Percentiles rank a stretch among this genome's conserved stretches.
These are phyloP conservation scores for Brassica incana DNA, from an alignment of 345 rosid species.

Conservation along the genomic window DNA sequence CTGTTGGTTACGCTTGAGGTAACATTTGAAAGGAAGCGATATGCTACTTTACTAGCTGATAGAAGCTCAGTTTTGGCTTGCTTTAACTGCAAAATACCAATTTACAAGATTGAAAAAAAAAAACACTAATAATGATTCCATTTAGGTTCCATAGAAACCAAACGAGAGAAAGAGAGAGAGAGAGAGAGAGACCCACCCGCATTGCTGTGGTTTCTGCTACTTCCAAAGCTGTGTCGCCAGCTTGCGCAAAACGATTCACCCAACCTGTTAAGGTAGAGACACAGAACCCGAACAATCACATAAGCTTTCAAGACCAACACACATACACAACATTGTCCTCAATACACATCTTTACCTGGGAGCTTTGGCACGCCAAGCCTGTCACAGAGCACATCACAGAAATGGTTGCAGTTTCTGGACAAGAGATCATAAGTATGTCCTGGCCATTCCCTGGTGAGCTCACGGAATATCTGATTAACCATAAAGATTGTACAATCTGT, in stretches of 20 bases:
- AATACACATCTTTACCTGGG: constrained; percentile 56
- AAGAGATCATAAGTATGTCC: constrained; percentile 75
- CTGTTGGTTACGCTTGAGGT: constrained; percentile 39
- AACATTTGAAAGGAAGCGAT: constrained; percentile 73
- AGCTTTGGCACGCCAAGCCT: constrained; percentile 87
- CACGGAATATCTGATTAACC: constrained; percentile 79
- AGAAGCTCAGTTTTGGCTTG: constrained; percentile 95
- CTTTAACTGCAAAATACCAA: constrained; percentile 61
- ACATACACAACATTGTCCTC: background rate
- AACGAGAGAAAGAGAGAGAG: background rate
- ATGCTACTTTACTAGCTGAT: constrained; percentile 96
- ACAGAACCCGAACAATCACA: background rate
- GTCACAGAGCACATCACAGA: constrained; percentile 84
- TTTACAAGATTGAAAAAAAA: background rate
- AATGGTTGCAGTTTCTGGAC: constrained; percentile 92
- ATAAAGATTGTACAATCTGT: constrained; percentile 57
- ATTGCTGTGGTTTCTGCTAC: background rate
- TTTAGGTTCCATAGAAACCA: background rate
- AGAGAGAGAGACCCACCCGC: background rate
- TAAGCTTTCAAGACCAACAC: background rate
- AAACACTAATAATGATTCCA: background rate
- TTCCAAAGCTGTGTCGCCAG: background rate
- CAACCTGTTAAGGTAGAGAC: background rate
- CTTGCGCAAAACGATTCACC: background rate
- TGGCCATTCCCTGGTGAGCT: constrained; percentile 88